These are phyloP conservation scores for Trypanosoma theileri DNA, from an alignment of 208 protist species.

Conservation along the genomic window DNA sequence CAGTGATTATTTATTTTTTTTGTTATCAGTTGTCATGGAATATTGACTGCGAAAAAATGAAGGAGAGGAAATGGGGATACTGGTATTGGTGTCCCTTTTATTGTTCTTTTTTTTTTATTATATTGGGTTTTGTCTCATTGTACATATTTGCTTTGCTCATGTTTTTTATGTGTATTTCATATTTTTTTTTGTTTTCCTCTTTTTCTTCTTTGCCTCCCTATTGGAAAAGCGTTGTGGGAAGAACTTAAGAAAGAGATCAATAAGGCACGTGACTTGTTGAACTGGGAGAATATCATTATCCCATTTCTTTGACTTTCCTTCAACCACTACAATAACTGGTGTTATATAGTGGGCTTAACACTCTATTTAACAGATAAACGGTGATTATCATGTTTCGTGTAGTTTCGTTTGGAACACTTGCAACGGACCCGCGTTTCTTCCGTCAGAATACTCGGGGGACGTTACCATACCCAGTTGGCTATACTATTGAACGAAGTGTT, in stretches of 20 bases:
- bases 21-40: constrained; percentile 1
- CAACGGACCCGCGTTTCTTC: constrained; percentile 37
- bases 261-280: background rate
- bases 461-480: constrained; percentile 47
- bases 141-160: background rate
- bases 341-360: background rate
- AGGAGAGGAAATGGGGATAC: background rate
- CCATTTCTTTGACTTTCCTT: background rate
- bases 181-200: constrained; percentile 18
- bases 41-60: background rate
- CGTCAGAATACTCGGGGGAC: background rate
- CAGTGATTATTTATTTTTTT: constrained; percentile 20
- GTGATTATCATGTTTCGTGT: constrained; percentile 42
- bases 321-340: background rate
- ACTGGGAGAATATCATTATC: background rate
- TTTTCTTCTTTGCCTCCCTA: constrained; percentile 4
- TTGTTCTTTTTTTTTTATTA: constrained; percentile 17
- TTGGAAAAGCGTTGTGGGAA: background rate
- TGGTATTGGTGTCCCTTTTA: background rate
- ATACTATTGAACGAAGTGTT: constrained; percentile 56
- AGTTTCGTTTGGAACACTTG: constrained; percentile 42
- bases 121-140: constrained; percentile 21
- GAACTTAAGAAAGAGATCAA: too few species aligned
- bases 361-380: background rate
- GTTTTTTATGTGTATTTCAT: constrained; percentile 4